Percentiles rank a stretch among this genome's conserved stretches.
Conservation (phyloP, 2,329 filamentous ascomycete species). For the Phyllosticta citrichinensis region DNA sequence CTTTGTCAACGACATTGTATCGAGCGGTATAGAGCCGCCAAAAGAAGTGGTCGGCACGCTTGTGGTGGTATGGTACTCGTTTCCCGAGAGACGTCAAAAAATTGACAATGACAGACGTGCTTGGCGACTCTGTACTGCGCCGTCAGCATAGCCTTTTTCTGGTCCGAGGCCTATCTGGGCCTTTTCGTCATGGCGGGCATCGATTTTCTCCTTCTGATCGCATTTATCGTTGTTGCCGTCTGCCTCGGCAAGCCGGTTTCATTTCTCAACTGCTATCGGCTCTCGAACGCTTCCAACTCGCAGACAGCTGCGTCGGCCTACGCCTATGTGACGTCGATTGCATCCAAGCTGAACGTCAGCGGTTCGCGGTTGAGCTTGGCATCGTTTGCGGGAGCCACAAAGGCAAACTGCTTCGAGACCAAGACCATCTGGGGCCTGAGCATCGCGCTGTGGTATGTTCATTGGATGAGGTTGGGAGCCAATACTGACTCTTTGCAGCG, state of each 20-base stretch:
- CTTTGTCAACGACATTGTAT: conserved; percentile 69
- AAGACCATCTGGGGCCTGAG: conserved; percentile 81
- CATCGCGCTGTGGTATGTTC: conserved; percentile 61
- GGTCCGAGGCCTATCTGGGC: conserved; percentile 67
- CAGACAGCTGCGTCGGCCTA: conserved; percentile 34
- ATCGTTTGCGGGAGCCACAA: conserved; percentile 50
- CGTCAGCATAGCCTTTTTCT: conserved; percentile 63
- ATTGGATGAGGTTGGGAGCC: conserved; percentile 11
- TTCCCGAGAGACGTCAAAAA: neutral
- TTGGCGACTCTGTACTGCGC: conserved; percentile 68
- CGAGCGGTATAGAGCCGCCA: conserved; percentile 54
- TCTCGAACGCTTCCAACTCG: conserved; percentile 36
- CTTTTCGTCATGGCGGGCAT: conserved; percentile 60
- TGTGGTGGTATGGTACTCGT: conserved; percentile 54
- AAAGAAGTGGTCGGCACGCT: conserved; percentile 68
- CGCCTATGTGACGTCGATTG: conserved; percentile 44
- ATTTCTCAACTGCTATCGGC: conserved; percentile 59
- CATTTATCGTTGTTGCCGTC: conserved; percentile 66
- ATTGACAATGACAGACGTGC: conserved; percentile 50
- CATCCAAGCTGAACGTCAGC: conserved; percentile 41
- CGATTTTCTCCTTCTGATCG: conserved; percentile 63
- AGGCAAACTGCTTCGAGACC: conserved; percentile 66
- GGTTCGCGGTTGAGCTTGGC: conserved; percentile 41
- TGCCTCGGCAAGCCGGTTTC: conserved; percentile 72
- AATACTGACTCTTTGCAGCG: conserved; percentile 17